phyloP scores from a whole-genome alignment of 345 rosid species.

The Conringia planisiliqua region DNA sequence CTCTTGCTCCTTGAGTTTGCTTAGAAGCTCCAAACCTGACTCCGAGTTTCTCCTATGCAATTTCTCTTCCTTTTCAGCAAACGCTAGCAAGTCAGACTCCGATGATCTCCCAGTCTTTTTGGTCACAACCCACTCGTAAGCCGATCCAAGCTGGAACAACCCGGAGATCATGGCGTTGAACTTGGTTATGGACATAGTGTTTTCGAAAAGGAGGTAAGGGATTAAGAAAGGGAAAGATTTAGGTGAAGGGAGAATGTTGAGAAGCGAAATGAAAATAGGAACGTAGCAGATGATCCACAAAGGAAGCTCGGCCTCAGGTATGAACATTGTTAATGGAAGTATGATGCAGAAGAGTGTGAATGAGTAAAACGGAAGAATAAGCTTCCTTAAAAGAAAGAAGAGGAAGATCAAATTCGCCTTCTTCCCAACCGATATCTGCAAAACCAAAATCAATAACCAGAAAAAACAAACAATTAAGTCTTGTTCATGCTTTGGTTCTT shows the following conservation, averaged over 20 bases:
- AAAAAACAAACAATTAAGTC: not conserved
- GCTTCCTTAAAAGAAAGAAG: conserved; percentile 85
- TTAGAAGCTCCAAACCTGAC: conserved; percentile 61
- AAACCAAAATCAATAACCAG: not conserved
- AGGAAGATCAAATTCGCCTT: conserved; percentile 78
- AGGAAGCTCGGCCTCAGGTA: conserved; percentile 86
- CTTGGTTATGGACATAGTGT: conserved; percentile 71
- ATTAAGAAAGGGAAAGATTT: conserved; percentile 91
- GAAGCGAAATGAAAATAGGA: conserved; percentile 75
- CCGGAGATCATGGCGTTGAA: conserved; percentile 97
- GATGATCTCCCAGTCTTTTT: conserved; percentile 90
- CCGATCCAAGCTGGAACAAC: conserved; percentile 81
- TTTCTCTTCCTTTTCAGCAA: conserved; percentile 79
- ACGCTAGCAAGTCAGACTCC: conserved; percentile 68
- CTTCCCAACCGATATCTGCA: conserved; percentile 67
- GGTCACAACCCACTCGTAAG: conserved; percentile 90
- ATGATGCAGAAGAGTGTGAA: conserved; percentile 89
- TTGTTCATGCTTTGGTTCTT: not conserved
- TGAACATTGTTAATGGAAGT: conserved; percentile 88
- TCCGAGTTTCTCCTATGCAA: conserved; percentile 65
- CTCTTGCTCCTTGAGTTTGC: conserved; percentile 58
- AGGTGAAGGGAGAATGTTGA: conserved; percentile 77
- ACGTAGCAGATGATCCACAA: conserved; percentile 84
- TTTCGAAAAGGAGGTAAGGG: conserved; percentile 49
- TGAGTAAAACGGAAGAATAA: conserved; percentile 85